These are phyloP conservation scores for Dothiorella sarmentorum DNA, from an alignment of 2,329 filamentous ascomycete species.

Conservation along the genomic window DNA sequence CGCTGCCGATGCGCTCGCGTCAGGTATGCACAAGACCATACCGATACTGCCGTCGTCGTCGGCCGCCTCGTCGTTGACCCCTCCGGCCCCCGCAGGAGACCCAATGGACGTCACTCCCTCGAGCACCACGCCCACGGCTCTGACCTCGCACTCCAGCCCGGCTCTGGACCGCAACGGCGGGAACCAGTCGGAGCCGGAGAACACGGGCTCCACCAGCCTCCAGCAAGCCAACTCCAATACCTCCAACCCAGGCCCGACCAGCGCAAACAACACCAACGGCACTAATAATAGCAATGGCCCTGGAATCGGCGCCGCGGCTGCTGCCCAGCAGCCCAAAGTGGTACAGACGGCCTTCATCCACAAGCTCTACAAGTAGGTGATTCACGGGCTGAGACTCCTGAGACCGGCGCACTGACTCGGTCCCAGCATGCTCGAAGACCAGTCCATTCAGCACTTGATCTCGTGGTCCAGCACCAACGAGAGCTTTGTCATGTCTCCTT, in stretches of 20 bases:
- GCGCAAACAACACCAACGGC: slow-evolving; percentile 26
- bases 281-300: slow-evolving; percentile 43
- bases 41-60: slow-evolving; percentile 50
- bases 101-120: slow-evolving; percentile 56
- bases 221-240: slow-evolving; percentile 32
- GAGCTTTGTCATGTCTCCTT: slow-evolving; percentile 98
- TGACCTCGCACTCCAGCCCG: slow-evolving; percentile 46
- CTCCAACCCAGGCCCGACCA: slow-evolving; percentile 27
- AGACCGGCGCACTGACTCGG: slow-evolving; percentile 29
- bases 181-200: slow-evolving; percentile 26
- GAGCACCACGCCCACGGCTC: slow-evolving; percentile 45
- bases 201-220: slow-evolving; percentile 14
- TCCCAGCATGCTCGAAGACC: slow-evolving; percentile 92
- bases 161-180: slow-evolving; percentile 44
- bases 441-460: slow-evolving; percentile 88
- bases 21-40: slow-evolving; percentile 49
- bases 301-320: slow-evolving; percentile 59
- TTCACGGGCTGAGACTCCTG: neutral
- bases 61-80: slow-evolving; percentile 33
- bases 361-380: slow-evolving; percentile 89
- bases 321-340: slow-evolving; percentile 90
- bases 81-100: slow-evolving; percentile 45
- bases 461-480: slow-evolving; percentile 93
- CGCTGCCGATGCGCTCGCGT: slow-evolving; percentile 40
- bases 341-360: slow-evolving; percentile 99